Evolutionary conservation across 345 rosid species (phyloP).

Genomic region (Hibiscus trionum): DNA sequence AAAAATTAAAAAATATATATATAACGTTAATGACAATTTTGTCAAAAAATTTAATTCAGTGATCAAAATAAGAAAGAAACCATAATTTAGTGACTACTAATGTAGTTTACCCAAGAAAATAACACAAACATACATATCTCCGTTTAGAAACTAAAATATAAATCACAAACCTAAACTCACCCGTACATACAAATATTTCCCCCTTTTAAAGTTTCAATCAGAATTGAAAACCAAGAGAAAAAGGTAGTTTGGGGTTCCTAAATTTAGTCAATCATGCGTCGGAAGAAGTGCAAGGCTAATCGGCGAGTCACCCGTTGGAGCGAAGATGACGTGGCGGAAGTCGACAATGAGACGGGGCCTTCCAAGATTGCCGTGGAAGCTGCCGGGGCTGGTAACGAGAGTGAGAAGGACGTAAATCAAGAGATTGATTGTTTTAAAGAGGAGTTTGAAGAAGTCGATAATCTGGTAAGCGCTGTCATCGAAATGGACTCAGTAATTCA

Average conservation of each 20-base stretch:
- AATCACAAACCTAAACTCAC: too few species aligned
- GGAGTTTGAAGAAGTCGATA: constrained; percentile 13
- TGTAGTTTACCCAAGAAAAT: too few species aligned
- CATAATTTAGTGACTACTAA: too few species aligned
- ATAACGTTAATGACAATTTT: too few species aligned
- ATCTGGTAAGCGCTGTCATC: constrained; percentile 6
- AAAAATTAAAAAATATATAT: too few species aligned
- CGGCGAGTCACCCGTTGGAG: neutral
- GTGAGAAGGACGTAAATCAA: neutral
- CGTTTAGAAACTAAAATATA: too few species aligned
- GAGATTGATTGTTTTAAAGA: constrained; percentile 10
- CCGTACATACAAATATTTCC: too few species aligned
- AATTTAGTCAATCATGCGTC: constrained; percentile 1
- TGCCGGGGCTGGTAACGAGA: neutral
- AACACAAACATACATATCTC: too few species aligned
- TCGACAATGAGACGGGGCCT: neutral
- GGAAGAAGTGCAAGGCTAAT: constrained; percentile 8
- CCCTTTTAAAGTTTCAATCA: too few species aligned
- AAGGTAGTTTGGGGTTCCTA: neutral
- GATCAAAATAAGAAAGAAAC: too few species aligned
- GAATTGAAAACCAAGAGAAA: too few species aligned
- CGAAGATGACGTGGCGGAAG: neutral
- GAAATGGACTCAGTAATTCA: neutral
- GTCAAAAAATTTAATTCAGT: too few species aligned
- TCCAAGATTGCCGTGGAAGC: neutral